These are phyloP conservation scores for Phialophora expanda DNA, from an alignment of 2,329 filamentous ascomycete species.

Conservation along the genomic window DNA sequence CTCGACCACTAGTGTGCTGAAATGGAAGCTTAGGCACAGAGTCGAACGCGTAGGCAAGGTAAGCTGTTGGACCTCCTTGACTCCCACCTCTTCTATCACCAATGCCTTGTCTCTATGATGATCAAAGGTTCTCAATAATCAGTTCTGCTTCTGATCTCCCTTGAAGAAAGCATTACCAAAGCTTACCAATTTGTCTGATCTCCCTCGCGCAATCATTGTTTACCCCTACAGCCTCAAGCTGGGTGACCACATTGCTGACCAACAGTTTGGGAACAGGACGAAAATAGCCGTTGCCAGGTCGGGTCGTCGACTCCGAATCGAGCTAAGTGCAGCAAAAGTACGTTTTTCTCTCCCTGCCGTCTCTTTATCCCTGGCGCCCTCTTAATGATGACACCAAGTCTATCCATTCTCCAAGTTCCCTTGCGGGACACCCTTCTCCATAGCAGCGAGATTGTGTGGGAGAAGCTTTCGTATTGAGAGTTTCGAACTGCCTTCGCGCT, in stretches of 20 bases:
- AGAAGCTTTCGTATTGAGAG: slow-evolving; percentile 20
- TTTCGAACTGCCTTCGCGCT: slow-evolving; percentile 4
- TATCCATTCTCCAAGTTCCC: slow-evolving; percentile 66
- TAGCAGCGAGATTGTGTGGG: slow-evolving; percentile 8
- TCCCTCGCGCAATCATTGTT: background rate
- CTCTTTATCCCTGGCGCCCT: background rate
- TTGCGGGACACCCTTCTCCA: slow-evolving; percentile 24
- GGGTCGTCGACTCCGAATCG: background rate
- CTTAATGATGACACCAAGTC: slow-evolving; percentile 64
- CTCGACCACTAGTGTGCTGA: background rate
- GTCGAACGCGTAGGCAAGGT: background rate
- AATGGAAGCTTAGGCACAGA: background rate
- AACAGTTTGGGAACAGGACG: background rate
- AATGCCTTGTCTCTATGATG: slow-evolving; percentile 49
- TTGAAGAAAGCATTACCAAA: slow-evolving; percentile 63
- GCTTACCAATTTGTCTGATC: slow-evolving; percentile 59
- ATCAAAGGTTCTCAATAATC: slow-evolving; percentile 56
- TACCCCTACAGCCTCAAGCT: background rate
- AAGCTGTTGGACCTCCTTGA: background rate
- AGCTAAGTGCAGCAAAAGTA: background rate
- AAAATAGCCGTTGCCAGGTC: background rate
- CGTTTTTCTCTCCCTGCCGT: background rate
- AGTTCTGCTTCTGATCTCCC: slow-evolving; percentile 68
- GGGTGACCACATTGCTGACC: background rate
- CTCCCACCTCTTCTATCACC: background rate